phyloP scores from a whole-genome alignment of 2,329 filamentous ascomycete species.

The Cordyceps militaris region DNA sequence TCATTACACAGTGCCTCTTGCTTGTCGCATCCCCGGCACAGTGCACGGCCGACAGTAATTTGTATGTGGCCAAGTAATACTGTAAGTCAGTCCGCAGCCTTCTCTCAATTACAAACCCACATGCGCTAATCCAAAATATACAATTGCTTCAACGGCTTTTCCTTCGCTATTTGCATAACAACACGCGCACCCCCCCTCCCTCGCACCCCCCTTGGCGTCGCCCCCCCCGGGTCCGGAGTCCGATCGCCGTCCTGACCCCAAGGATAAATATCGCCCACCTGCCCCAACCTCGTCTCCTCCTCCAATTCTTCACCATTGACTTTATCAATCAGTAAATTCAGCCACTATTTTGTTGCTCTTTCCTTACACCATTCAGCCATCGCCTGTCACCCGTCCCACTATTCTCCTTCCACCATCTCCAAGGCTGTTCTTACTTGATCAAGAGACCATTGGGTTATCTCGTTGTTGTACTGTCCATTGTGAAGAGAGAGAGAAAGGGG shows the following conservation, averaged over 20 bases:
- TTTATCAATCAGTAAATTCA: not conserved
- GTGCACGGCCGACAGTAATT: not conserved
- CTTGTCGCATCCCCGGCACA: not conserved
- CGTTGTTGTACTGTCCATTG: not conserved
- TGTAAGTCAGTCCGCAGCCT: too few relatives aligned
- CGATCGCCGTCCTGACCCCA: constrained; percentile 1
- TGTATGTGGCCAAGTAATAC: not conserved
- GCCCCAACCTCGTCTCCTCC: not conserved
- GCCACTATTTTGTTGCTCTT: not conserved
- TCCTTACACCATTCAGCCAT: not conserved
- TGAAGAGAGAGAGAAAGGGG: not conserved
- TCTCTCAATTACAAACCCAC: constrained; percentile 6
- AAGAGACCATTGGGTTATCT: not conserved
- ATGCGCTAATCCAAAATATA: constrained; percentile 12
- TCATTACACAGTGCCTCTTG: not conserved
- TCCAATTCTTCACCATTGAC: not conserved
- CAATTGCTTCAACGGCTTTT: not conserved
- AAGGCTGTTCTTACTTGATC: not conserved
- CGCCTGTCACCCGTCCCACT: not conserved
- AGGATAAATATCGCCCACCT: constrained; percentile 10
- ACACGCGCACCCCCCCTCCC: not conserved
- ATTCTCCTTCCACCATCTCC: not conserved
- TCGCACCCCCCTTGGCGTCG: not conserved
- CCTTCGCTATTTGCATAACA: constrained; percentile 12
- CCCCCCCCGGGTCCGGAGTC: not conserved